phyloP scores from a whole-genome alignment of 2,329 filamentous ascomycete species.

The Cercospora canescens region DNA sequence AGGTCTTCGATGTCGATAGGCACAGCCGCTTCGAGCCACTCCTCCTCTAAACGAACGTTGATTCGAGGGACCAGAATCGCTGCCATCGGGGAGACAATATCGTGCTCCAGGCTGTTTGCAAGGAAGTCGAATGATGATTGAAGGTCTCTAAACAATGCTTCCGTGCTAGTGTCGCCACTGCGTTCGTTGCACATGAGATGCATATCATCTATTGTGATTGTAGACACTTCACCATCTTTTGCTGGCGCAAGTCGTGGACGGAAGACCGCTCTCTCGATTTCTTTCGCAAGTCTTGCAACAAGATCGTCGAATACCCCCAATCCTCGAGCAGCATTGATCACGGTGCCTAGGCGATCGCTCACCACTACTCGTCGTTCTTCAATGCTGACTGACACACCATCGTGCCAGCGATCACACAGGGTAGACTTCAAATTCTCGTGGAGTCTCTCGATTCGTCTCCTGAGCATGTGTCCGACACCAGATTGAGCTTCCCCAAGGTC shows the following conservation, averaged over 20 bases:
- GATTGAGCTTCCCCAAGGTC: slow-evolving; percentile 62
- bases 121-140: slow-evolving; percentile 52
- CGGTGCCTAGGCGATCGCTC: slow-evolving; percentile 37
- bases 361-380: slow-evolving; percentile 59
- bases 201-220: slow-evolving; percentile 24
- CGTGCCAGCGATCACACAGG: slow-evolving; percentile 70
- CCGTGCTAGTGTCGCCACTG: slow-evolving; percentile 16
- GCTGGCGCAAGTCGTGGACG: slow-evolving; percentile 29
- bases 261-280: slow-evolving; percentile 33
- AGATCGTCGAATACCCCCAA: slow-evolving; percentile 30
- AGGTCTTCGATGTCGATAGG: slow-evolving; percentile 74
- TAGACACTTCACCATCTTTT: slow-evolving; percentile 21
- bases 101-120: slow-evolving; percentile 49
- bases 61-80: slow-evolving; percentile 69
- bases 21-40: slow-evolving; percentile 75
- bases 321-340: slow-evolving; percentile 24
- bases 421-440: slow-evolving; percentile 66
- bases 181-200: slow-evolving; percentile 28
- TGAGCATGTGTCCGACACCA: slow-evolving; percentile 66
- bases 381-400: slow-evolving; percentile 67
- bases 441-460: slow-evolving; percentile 63
- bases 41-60: slow-evolving; percentile 65
- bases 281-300: slow-evolving; percentile 29
- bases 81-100: slow-evolving; percentile 59
- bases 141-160: slow-evolving; percentile 45